Evolutionary conservation across 2,329 filamentous ascomycete genomes (phyloP).

Genomic region (Microdochium nivale): DNA sequence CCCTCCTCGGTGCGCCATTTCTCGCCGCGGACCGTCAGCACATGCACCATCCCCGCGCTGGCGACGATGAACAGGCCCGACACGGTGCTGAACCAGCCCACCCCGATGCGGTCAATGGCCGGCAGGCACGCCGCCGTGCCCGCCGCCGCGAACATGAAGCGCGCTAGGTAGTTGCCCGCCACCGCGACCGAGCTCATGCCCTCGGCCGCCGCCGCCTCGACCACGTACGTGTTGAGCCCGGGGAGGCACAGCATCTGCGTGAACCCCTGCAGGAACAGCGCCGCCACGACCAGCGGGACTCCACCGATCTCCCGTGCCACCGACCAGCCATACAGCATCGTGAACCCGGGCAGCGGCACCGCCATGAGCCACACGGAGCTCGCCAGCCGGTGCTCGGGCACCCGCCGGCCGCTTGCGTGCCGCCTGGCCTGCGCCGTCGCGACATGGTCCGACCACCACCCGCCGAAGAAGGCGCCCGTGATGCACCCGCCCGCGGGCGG

Average conservation of each 20-base stretch:
- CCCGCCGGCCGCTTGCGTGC: constrained; percentile 35
- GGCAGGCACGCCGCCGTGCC: constrained; percentile 1
- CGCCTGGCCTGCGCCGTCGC: constrained; percentile 48
- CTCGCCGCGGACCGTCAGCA: background rate
- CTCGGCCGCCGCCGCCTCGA: constrained; percentile 23
- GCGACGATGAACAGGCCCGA: background rate
- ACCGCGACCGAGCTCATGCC: background rate
- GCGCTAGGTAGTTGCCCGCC: background rate
- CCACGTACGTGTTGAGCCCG: constrained; percentile 53
- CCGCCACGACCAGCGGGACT: constrained; percentile 41
- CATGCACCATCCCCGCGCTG: background rate
- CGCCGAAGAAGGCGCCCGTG: constrained; percentile 51
- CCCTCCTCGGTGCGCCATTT: background rate
- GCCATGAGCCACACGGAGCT: constrained; percentile 40
- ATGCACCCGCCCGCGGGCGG: constrained; percentile 55
- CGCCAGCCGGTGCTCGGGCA: constrained; percentile 52
- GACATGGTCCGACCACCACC: constrained; percentile 49
- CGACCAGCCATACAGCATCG: constrained; percentile 52
- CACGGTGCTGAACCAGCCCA: constrained; percentile 3
- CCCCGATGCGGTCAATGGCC: background rate
- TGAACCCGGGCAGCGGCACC: constrained; percentile 40
- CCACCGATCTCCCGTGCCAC: constrained; percentile 20
- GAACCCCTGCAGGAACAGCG: constrained; percentile 56
- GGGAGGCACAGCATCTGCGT: constrained; percentile 57
- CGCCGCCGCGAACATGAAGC: background rate